Conservation (phyloP, 2,329 filamentous ascomycete species). For the Dryadomyces sulphureus region DNA sequence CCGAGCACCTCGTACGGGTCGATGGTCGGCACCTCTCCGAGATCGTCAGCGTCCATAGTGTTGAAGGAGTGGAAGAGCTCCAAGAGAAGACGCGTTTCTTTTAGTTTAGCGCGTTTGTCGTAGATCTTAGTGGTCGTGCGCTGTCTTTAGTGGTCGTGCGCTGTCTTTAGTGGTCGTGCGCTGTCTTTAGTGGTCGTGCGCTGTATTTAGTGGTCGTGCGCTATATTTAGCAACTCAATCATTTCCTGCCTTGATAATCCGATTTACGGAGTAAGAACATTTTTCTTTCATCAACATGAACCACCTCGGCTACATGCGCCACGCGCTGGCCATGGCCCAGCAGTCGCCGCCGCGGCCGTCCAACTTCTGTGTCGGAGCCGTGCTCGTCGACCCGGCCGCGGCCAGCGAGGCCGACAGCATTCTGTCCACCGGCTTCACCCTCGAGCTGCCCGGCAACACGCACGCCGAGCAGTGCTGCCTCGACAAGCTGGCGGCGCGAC, state of each 20-base stretch:
- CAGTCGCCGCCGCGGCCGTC: conserved; percentile 74
- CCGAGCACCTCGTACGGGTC: conserved; percentile 71
- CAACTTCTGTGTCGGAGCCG: conserved; percentile 88
- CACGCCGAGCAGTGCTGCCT: conserved; percentile 93
- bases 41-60: conserved; percentile 35
- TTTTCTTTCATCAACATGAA: too few species aligned
- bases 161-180: too few species aligned
- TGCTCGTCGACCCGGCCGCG: conserved; percentile 50
- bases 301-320: conserved; percentile 42
- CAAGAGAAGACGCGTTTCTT: too few species aligned
- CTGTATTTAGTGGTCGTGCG: too few species aligned
- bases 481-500: conserved; percentile 46
- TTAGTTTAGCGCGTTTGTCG: too few species aligned
- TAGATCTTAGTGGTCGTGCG: too few species aligned
- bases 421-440: conserved; percentile 73
- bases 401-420: conserved; percentile 27
- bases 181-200: too few species aligned
- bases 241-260: too few species aligned
- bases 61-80: too few species aligned
- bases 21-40: conserved; percentile 45
- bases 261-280: too few species aligned
- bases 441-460: conserved; percentile 84
- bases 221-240: too few species aligned
- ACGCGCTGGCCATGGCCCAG: conserved; percentile 61
- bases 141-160: too few species aligned